These are phyloP conservation scores for Trichosporon sp. DNA, from an alignment of 1,284 basidiomycete genomes.

Conservation along the genomic window DNA sequence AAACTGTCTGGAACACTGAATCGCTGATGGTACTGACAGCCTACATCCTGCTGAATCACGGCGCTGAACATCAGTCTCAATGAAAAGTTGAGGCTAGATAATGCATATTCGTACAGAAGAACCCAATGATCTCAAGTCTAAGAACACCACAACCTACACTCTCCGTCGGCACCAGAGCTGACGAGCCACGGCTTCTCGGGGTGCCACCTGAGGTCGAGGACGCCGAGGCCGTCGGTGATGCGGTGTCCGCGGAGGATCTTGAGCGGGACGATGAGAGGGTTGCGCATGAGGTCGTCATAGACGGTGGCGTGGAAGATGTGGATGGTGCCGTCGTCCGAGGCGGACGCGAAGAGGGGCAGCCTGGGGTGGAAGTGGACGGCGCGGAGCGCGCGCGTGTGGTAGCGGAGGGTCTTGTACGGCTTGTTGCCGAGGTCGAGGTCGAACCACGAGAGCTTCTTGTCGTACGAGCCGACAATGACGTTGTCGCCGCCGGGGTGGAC, in stretches of 20 bases:
- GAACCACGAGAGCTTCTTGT: constrained; percentile 97
- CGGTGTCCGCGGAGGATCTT: constrained; percentile 91
- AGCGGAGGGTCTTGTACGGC: constrained; percentile 95
- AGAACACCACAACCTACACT: constrained; percentile 72
- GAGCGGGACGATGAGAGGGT: constrained; percentile 92
- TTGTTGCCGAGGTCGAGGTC: constrained; percentile 92
- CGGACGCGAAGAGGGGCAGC: constrained; percentile 91
- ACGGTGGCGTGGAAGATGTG: constrained; percentile 96
- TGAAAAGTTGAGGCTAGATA: background rate
- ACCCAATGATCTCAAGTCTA: constrained; percentile 17
- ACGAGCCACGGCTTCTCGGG: constrained; percentile 87
- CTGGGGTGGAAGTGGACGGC: constrained; percentile 87
- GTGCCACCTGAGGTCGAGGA: constrained; percentile 86
- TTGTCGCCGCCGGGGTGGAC: constrained; percentile 94
- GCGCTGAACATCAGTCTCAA: no score
- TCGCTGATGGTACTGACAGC: background rate
- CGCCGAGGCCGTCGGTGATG: constrained; percentile 79
- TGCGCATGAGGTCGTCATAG: constrained; percentile 88
- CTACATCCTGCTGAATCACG: no score
- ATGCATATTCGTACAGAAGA: constrained; percentile 1
- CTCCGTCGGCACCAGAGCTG: constrained; percentile 88
- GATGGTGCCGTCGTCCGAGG: constrained; percentile 93
- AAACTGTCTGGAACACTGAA: background rate
- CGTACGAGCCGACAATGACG: constrained; percentile 93
- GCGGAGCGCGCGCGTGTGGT: constrained; percentile 88